Evolutionary conservation across 106 monocot genomes (phyloP), one percentile per base, ranked within the genome.

Genomic region (Gastrodia elata): DNA sequence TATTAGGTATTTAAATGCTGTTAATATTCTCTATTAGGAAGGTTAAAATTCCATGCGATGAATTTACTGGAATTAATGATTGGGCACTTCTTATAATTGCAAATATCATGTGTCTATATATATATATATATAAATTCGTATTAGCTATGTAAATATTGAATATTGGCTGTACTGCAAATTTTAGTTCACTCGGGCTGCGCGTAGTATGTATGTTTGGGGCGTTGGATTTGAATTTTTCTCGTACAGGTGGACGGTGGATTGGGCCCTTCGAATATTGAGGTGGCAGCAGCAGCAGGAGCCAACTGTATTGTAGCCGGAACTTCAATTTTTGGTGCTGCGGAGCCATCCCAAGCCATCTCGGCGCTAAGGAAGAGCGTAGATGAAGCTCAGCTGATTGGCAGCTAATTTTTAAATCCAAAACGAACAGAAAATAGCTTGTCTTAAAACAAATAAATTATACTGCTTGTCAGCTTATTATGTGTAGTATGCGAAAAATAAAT

Each of bases 291-390:
- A 0, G 96, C 96, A 1, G 96, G 96, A 44, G 92, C 96, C 56
- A 97, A 97, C 77, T 92, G 92, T 56, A 92, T 97, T 38, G 96
- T 96, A 32, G 96, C 96, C 3, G 96, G 96, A 46, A 92, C 92
- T 64, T 96, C 96, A 1, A 72, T 97, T 5, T 97, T 97, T 78
- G 87, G 92, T 68, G 88, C 86, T 73, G 37, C 79, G 32, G 86
- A 88, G 5, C 92, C 96, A 39, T 84, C 80, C 1, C 20, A 88
- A 38, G 86, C 83, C 39, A 97, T 97, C 76, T 86, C 78, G 3
- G 52, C 55, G 26, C 56, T 92, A 68, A 86, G 84, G 77, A 86
- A 83, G 73, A 92, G 89, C 32, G 88, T 97, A 0, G 77, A 86
- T 33, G 80, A 24, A 77, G 76, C 86, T 78, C 87, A 88, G 72